Base-by-base conservation (phyloP, 2,329 filamentous ascomycete species). In the Xylariales sp. region DNA sequence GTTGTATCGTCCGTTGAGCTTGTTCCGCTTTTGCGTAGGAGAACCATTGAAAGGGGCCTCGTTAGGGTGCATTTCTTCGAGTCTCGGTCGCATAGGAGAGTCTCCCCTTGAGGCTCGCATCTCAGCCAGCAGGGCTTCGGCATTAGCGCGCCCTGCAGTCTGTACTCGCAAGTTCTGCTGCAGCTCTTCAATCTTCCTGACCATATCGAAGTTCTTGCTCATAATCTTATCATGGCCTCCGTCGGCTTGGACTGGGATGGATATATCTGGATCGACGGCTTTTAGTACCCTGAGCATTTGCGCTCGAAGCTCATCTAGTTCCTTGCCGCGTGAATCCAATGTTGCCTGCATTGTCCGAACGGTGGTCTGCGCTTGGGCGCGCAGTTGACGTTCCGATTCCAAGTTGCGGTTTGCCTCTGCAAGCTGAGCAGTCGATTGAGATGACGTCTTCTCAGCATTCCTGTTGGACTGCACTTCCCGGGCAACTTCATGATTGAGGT, bases 401-500 rank as follows among this genome's bases (percentile, higher is more conserved):
- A 96, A 78, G 42, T 84, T 93, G 22, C 90, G 81, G 56, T 95
- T 95, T 11, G 82, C 82, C 60, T 97, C 93, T 7, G 89, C 88
- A 20, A 97, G 73, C 59, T 97, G 89, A 16, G 86, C 79, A 5
- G 83, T 87, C 45, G 84, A 77, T 25, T 81, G 85, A 1, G 88
- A 94, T 14, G 88, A 84, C 16, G 82, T 78, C 61, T 95, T 95
- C 64, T 97, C 91, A 4, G 90, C 91, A 58, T 86, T 93, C 45
- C 91, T 82, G 56, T 84, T 93, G 15, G 82, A 81, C 67, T 96
- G 94, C 57, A 90, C 88, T 64, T 96, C 91, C 21, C 89, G 78
- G 37, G 86, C 86, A 40, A 96, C 77, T 62, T 97, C 89, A 53
- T 97, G 91, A 52, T 88, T 95, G 25, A 96, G 71, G 60, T 98